Conservation (phyloP, 2,329 filamentous ascomycete species). For the Colletotrichum shisoi region DNA sequence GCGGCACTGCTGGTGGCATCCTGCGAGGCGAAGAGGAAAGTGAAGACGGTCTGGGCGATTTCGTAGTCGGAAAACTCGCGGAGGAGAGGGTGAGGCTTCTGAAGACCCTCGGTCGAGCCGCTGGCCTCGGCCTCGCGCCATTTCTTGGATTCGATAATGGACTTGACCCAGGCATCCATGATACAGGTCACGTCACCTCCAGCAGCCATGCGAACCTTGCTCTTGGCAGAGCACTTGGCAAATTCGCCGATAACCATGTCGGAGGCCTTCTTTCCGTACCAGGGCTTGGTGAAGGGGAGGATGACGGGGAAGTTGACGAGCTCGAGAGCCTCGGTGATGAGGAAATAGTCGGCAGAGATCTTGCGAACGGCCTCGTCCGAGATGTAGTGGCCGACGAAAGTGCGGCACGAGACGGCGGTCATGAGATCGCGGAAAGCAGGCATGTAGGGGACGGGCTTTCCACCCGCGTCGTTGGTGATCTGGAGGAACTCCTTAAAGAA, state of each 20-base stretch:
- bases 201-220: slow-evolving; percentile 88
- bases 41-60: slow-evolving; percentile 92
- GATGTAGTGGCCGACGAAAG: slow-evolving; percentile 97
- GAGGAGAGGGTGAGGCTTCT: slow-evolving; percentile 84
- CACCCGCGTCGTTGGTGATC: slow-evolving; percentile 74
- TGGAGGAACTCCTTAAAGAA: slow-evolving; percentile 84
- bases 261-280: slow-evolving; percentile 95
- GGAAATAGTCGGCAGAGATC: slow-evolving; percentile 95
- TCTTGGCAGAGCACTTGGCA: slow-evolving; percentile 88
- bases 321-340: slow-evolving; percentile 93
- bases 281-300: slow-evolving; percentile 91
- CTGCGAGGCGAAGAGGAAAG: slow-evolving; percentile 96
- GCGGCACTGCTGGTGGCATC: slow-evolving; percentile 93
- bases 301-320: slow-evolving; percentile 99
- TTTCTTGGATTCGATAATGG: slow-evolving; percentile 83
- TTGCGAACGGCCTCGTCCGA: slow-evolving; percentile 88
- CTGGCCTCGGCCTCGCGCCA: slow-evolving; percentile 81
- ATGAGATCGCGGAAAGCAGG: slow-evolving; percentile 90
- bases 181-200: slow-evolving; percentile 89
- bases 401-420: slow-evolving; percentile 92
- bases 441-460: slow-evolving; percentile 88
- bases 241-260: slow-evolving; percentile 93
- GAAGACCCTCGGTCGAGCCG: slow-evolving; percentile 71
- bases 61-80: slow-evolving; percentile 90
- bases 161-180: slow-evolving; percentile 92